Evolutionary conservation across 257 asterid species (phyloP), one percentile per base, ranked within the genome.

Genomic region (Primulina huaijiensis): DNA sequence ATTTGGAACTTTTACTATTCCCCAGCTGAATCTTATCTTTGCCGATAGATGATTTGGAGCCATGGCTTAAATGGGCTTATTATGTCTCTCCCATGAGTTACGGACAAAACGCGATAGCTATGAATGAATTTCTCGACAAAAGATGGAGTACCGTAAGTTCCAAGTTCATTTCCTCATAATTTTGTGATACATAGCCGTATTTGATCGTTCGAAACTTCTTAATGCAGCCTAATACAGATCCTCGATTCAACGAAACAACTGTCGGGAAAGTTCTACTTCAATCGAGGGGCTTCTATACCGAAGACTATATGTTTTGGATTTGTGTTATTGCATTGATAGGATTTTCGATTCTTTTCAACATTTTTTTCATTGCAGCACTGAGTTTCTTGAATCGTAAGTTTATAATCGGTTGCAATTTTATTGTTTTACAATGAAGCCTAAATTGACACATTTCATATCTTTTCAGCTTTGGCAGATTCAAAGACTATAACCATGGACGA

Each of bases 41-140:
- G 17, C n/a, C 14, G n/a, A 43, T 4, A 84, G 85, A 80, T 74
- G 85, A 82, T 56, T 69, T 85, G 37, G 61, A 17, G 37, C 72
- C 83, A 56, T 80, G 87, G 87, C 60, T 85, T 68, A 74, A 60
- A 71, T 85, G 90, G 87, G 87, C 84, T 17, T 69, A 76, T 61
- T 85, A 85, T 60, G 0, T 80, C 70, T 85, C 87, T 74, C 90
- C 90, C 3, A 74, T 82, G 87, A 82, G 80, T 73, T 85, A 82
- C 31, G 90, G 84, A 55, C 90, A 85, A 31, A 85, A 82, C 68
- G 90, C 90, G 27, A 70, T 82, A 17, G 75, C 68, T 55, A 80
- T 82, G 72, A 78, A 78, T 19, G 90, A 85, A 50, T 80, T 85
- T 78, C 90, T 85, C 29, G 84, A 83, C 68, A 4, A 74, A 20